phyloP scores from a whole-genome alignment of 225 moss, liverwort and hornwort genomes.

The Physcomitrellopsis africana region DNA sequence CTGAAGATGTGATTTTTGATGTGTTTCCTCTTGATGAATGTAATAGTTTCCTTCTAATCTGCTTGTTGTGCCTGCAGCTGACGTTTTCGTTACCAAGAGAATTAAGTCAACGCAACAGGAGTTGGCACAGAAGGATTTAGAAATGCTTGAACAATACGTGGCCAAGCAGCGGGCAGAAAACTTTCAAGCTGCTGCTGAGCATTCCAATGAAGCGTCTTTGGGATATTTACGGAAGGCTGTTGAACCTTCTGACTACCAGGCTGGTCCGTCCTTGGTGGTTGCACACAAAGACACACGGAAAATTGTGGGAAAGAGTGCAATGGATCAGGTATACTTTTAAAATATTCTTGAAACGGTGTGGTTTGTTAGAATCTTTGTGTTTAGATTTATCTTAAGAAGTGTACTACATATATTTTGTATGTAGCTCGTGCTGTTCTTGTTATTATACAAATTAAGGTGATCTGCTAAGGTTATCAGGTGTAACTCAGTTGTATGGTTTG shows the following conservation, averaged over 20 bases:
- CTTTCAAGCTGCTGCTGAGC: constrained; percentile 30
- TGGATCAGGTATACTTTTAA: constrained; percentile 50
- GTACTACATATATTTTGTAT: background rate
- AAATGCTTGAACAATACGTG: constrained; percentile 60
- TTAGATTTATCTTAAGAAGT: background rate
- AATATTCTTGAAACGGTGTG: background rate
- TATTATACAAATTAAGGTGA: background rate
- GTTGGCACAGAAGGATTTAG: constrained; percentile 62
- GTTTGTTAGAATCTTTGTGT: background rate
- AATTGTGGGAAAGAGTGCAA: constrained; percentile 48
- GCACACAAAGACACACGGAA: constrained; percentile 35
- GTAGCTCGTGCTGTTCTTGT: background rate
- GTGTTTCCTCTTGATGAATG: background rate
- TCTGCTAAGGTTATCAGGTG: background rate
- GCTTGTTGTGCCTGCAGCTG: constrained; percentile 37
- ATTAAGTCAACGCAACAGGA: constrained; percentile 57
- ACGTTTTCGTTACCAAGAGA: constrained; percentile 41
- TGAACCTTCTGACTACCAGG: constrained; percentile 23
- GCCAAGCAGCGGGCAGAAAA: constrained; percentile 43
- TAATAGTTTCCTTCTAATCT: constrained; percentile 23
- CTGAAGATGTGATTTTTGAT: background rate
- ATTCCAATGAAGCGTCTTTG: constrained; percentile 33
- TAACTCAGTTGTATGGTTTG: constrained; percentile 15
- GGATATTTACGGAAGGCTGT: constrained; percentile 33
- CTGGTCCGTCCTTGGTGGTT: constrained; percentile 27